These are phyloP conservation scores for Xylaria sp. DNA, from an alignment of 2,329 filamentous ascomycete genomes.

Conservation along the genomic window DNA sequence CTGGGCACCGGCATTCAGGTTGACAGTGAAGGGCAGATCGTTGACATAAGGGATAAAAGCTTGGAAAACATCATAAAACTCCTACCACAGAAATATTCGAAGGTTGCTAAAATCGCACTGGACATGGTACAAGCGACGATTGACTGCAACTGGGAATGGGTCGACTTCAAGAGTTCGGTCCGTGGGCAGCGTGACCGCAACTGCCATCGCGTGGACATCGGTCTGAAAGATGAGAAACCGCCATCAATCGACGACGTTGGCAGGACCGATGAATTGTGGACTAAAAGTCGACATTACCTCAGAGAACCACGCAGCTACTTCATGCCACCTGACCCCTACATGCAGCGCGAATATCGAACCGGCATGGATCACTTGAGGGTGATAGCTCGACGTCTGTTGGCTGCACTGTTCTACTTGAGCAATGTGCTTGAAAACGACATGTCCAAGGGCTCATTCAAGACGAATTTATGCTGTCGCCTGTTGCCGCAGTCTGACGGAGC, in stretches of 20 bases:
- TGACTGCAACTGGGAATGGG: not conserved
- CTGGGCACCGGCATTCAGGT: not conserved
- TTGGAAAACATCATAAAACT: not conserved
- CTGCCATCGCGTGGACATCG: not conserved
- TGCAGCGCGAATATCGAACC: not conserved
- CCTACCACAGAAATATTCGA: not conserved
- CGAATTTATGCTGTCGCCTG: not conserved
- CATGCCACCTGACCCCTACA: not conserved
- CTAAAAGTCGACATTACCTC: not conserved
- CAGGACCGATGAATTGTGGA: not conserved
- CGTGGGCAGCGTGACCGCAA: not conserved
- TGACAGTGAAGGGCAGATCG: not conserved
- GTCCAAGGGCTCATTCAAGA: not conserved
- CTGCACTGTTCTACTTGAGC: not conserved
- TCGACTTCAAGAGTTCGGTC: not conserved
- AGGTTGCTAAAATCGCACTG: not conserved
- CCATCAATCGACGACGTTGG: not conserved
- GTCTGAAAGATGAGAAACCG: not conserved
- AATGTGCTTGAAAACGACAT: not conserved
- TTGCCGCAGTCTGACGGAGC: not conserved
- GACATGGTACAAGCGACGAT: not conserved
- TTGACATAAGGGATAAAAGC: not conserved
- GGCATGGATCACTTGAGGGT: not conserved
- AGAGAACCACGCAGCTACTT: not conserved
- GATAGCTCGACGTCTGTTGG: not conserved